Base-by-base conservation (phyloP, 441 rosid genomes). In the Pelargonium myrrhifolium region DNA sequence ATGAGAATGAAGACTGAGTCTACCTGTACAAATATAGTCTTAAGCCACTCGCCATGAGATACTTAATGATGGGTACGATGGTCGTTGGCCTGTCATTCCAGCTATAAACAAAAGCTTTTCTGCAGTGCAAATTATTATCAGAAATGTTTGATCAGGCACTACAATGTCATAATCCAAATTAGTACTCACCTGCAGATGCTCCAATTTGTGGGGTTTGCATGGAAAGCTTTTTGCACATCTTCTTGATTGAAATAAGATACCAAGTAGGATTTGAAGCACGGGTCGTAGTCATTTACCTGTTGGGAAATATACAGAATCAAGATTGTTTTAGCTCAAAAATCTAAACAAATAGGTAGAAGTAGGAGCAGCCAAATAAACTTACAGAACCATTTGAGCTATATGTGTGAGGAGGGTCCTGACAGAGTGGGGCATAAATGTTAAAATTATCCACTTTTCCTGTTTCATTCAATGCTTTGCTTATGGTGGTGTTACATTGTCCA, bases 201-300 rank as follows among this genome's bases (percentile, higher is more conserved):
- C 86, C 84, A 83, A 15, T 64, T 0, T 9, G 76, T 75, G 2
- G 77, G 7, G 45, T 69, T 71, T 7, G 76, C 81, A 76, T 80
- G 87, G 20, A 84, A 72, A 68, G 82, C 78, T 24, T 47, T 31
- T 72, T 79, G 83, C 40, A 81, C 85, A 21, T 77, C 77, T 3
- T 75, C 71, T 49, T 47, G 80, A 71, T 81, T 81, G 17, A 77
- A 76, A 61, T 81, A 76, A 3, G 77, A 59, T 11, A 28, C 6
- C 1, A 81, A 79, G 26, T 81, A 79, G 18, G 14, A 0, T 37
- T 26, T 66, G 5, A 83, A 71, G 67, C 83, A 79, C 56, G 83
- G 85, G 45, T 82, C 81, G 18, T 73, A 77, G 1, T 73, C 79
- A 14, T 56, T 67, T 4, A 37, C 74, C 85, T 81, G 22, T 11